phyloP scores from a whole-genome alignment of 345 rosid genomes.

The Populus simonii region DNA sequence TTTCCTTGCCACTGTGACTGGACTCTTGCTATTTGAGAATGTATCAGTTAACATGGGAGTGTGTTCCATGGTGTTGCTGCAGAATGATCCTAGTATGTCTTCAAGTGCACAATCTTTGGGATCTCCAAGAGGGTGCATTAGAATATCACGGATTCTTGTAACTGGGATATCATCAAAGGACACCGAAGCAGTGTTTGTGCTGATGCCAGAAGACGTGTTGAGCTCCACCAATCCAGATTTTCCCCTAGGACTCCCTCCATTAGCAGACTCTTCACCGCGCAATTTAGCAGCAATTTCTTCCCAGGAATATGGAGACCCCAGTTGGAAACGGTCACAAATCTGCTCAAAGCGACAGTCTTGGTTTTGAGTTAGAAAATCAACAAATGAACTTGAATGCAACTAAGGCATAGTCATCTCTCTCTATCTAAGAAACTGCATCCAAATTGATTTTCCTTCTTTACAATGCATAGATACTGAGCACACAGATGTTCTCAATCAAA shows the following conservation, averaged over 20 bases:
- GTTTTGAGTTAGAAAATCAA: background rate
- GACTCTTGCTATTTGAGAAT: background rate
- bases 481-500: no score
- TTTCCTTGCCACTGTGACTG: background rate
- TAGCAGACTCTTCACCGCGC: slow-evolving; percentile 17
- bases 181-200: slow-evolving; percentile 12
- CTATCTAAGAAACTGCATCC: background rate
- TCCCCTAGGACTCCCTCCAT: background rate
- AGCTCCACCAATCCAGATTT: background rate
- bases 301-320: slow-evolving; percentile 55
- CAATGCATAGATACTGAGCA: background rate
- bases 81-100: slow-evolving; percentile 16
- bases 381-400: background rate
- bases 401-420: background rate
- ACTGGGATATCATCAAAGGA: slow-evolving; percentile 33
- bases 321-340: slow-evolving; percentile 45
- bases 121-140: slow-evolving; percentile 18
- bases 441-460: background rate
- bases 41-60: background rate
- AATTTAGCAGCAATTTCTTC: slow-evolving; percentile 23
- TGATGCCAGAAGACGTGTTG: background rate
- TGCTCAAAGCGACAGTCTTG: slow-evolving; percentile 11
- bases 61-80: slow-evolving; percentile 1
- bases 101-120: slow-evolving; percentile 12
- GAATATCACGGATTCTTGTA: slow-evolving; percentile 31